phyloP scores from a whole-genome alignment of 306 rosid genomes.

The Corylus heterophylla region DNA sequence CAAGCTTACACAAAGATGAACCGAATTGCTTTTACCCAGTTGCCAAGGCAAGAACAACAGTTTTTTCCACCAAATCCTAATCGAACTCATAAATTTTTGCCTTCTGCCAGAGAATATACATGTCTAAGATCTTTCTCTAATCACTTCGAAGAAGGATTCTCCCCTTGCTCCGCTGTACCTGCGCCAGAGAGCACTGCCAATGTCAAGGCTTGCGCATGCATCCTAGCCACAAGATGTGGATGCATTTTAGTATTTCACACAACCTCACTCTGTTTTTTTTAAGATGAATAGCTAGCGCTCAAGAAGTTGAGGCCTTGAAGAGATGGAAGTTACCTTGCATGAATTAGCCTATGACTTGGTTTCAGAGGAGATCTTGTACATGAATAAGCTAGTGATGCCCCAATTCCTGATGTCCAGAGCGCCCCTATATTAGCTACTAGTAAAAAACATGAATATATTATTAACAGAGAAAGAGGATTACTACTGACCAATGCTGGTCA shows the following conservation, averaged over 20 bases:
- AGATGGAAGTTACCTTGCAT: slow-evolving; percentile 55
- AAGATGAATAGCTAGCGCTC: too few species aligned
- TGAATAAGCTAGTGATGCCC: slow-evolving; percentile 62
- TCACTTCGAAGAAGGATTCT: too few species aligned
- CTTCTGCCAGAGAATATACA: too few species aligned
- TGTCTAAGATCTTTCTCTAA: too few species aligned
- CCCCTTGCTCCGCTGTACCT: not conserved
- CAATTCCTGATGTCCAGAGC: slow-evolving; percentile 76
- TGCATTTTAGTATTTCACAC: not conserved
- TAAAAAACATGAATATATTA: not conserved
- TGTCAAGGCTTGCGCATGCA: slow-evolving; percentile 30
- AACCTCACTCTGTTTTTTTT: too few species aligned
- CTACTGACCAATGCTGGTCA: slow-evolving; percentile 62
- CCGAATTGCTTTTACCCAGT: too few species aligned
- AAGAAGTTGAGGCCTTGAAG: not conserved
- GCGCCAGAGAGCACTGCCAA: slow-evolving; percentile 76
- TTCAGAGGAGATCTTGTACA: slow-evolving; percentile 53
- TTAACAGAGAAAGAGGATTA: not conserved
- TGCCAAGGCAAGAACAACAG: too few species aligned
- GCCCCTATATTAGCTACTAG: slow-evolving; percentile 40
- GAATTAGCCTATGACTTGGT: slow-evolving; percentile 82
- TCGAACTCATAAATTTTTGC: too few species aligned
- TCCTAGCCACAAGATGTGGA: not conserved
- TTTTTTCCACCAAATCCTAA: too few species aligned
- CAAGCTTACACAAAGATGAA: too few species aligned